Percentiles rank a stretch among this genome's conserved stretches.
phyloP scores from a whole-genome alignment of 2,329 filamentous ascomycete genomes.

The Fusarium camptoceras region DNA sequence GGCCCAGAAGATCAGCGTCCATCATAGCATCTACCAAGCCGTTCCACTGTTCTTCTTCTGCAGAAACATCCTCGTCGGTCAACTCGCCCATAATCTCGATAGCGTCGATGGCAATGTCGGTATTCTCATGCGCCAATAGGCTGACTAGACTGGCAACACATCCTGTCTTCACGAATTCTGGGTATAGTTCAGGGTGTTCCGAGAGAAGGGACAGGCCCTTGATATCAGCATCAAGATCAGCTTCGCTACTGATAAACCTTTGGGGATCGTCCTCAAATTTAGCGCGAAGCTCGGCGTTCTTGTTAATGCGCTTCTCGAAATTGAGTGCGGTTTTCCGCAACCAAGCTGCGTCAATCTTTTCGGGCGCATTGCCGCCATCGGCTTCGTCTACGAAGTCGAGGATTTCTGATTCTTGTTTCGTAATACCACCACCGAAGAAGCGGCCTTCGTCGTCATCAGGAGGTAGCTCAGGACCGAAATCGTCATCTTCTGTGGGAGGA shows the following conservation, averaged over 20 bases:
- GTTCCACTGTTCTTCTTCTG: conserved; percentile 84
- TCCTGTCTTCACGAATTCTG: conserved; percentile 81
- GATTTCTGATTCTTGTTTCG: conserved; percentile 81
- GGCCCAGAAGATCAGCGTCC: conserved; percentile 76
- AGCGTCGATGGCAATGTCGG: conserved; percentile 92
- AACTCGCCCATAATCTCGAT: conserved; percentile 91
- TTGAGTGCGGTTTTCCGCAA: conserved; percentile 81
- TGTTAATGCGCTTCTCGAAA: conserved; percentile 91
- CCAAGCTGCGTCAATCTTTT: conserved; percentile 88
- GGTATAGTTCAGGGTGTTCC: conserved; percentile 86
- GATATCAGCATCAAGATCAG: conserved; percentile 88
- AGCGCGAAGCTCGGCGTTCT: conserved; percentile 89
- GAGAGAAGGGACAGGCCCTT: conserved; percentile 87
- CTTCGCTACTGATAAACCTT: conserved; percentile 88
- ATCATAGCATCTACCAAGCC: conserved; percentile 75
- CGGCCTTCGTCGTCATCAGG: conserved; percentile 82
- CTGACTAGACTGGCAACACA: conserved; percentile 80
- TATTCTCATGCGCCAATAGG: conserved; percentile 92
- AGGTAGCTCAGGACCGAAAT: conserved; percentile 57
- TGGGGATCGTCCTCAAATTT: conserved; percentile 83
- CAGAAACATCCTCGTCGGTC: conserved; percentile 91
- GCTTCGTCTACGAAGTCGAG: conserved; percentile 84
- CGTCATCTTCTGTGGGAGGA: conserved; percentile 65
- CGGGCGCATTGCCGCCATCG: conserved; percentile 59
- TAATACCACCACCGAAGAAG: conserved; percentile 95